Conservation (phyloP, 2,329 filamentous ascomycete species). For the Cryphonectria naterciae region DNA sequence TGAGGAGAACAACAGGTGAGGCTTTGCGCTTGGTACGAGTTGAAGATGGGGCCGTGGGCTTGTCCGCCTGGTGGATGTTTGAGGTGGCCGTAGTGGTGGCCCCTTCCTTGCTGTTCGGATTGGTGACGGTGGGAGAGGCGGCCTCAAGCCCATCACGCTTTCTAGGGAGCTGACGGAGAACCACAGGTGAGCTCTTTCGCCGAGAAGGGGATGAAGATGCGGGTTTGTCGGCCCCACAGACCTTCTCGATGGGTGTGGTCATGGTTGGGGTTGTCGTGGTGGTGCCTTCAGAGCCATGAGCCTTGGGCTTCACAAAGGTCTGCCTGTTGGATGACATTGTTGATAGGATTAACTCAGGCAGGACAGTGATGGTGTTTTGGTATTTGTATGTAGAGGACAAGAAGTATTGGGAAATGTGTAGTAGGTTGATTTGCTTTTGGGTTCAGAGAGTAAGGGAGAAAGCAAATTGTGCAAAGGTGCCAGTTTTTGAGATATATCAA, state of each 20-base stretch:
- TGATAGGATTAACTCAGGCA: background rate
- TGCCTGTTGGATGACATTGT: background rate
- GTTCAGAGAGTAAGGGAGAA: no score
- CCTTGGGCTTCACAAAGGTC: background rate
- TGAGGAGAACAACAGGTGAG: background rate
- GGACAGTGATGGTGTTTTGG: background rate
- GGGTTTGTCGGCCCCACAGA: no score
- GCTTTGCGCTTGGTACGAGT: background rate
- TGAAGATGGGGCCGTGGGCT: background rate
- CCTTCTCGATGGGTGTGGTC: no score
- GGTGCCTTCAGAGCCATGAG: no score
- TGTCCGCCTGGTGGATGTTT: background rate
- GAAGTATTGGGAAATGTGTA: no score
- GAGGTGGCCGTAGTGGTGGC: background rate
- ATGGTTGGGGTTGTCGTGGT: no score
- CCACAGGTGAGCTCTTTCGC: no score
- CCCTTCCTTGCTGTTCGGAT: background rate
- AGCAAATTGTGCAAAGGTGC: no score
- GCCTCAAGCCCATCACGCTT: no score
- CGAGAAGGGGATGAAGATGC: no score
- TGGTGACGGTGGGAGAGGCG: background rate
- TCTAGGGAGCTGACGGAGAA: no score
- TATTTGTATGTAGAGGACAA: background rate
- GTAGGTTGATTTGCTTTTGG: no score
- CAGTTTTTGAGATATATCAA: background rate